Evolutionary conservation across 208 protist genomes (phyloP), one percentile per base, ranked within the genome.

Genomic region (Herpetomonas tarakana): DNA sequence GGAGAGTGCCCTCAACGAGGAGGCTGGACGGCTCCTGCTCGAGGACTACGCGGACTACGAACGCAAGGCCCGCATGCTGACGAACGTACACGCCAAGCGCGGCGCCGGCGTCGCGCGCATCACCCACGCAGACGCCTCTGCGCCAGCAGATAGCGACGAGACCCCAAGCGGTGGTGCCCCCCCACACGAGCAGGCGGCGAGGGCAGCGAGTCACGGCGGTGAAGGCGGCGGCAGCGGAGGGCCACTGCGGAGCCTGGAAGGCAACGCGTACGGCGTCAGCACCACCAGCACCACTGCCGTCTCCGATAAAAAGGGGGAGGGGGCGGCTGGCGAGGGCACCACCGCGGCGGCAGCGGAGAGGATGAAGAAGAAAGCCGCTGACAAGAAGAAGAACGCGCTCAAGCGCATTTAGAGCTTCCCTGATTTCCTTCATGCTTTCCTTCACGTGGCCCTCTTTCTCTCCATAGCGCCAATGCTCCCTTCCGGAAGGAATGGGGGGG

Each of bases 1-100:
- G 0, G 98, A 98, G 70, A 99, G 97, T 28, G 97, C 98, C 0
- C 75, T 99, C 1, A 99, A 99, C 71, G 98, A 99, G 63, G 98
- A 99, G 62, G 98, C 98, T 2, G 98, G 96, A 1, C 86, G 94
- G 39, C 77, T 99, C 30, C 74, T 99, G 6, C 74, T 99, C 35
- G 98, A 99, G 70, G 90, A 98, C 52, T 99, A 98, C 66, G 83
- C 82, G 16, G 65, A 81, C 22, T 98, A 91, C 59, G 74, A 77
- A 51, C 62, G 75, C 9, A 91, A 92, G 62, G 89, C 89, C 27
- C 53, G 54, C 19, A 95, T 95, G 89, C 79, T 82, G 63, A 93
- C 85, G 25, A 71, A 69, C 47, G 73, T 95, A 19, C 76, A 95
- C 73, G 86, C 89, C 11, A 65, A 64, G 22, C 85, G 81, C 24